Percentiles rank a stretch among this genome's conserved stretches.
These are phyloP conservation scores for Suillus sp. DNA, from an alignment of 768 basidiomycete species.

Conservation along the genomic window DNA sequence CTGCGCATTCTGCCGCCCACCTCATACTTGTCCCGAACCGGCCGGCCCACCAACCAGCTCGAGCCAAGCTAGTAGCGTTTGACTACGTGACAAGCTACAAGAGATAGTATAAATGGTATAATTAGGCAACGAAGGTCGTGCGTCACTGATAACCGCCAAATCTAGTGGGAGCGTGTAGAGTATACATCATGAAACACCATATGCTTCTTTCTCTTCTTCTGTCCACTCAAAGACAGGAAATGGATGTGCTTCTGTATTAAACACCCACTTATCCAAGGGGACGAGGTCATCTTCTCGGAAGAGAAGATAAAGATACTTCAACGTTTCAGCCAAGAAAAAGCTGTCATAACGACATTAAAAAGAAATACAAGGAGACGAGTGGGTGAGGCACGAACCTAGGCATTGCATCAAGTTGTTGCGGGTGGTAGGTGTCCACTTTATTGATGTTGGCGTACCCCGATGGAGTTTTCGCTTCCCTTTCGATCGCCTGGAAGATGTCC, in stretches of 20 bases:
- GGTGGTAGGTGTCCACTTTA: slow-evolving; percentile 47
- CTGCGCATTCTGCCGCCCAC: neutral
- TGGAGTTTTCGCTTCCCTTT: slow-evolving; percentile 56
- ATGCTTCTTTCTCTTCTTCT: slow-evolving; percentile 47
- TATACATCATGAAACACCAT: slow-evolving; percentile 33
- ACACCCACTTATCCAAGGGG: slow-evolving; percentile 56
- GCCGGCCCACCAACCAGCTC: slow-evolving; percentile 7
- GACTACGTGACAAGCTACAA: neutral
- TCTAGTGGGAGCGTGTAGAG: neutral
- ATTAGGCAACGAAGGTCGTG: neutral
- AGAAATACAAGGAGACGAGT: slow-evolving; percentile 8
- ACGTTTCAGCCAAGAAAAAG: slow-evolving; percentile 60
- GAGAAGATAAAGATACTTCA: slow-evolving; percentile 75
- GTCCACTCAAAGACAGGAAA: slow-evolving; percentile 72
- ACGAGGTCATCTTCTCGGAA: slow-evolving; percentile 66
- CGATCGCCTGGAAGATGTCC: slow-evolving; percentile 68
- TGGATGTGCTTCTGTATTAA: slow-evolving; percentile 78
- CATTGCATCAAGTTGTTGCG: slow-evolving; percentile 55
- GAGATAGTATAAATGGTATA: neutral
- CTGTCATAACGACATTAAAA: slow-evolving; percentile 25
- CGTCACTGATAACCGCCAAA: neutral
- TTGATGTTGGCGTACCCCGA: slow-evolving; percentile 64
- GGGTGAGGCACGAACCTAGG: slow-evolving; percentile 60
- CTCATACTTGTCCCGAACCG: slow-evolving; percentile 9
- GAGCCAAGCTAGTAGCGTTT: neutral